Evolutionary conservation across 2,329 filamentous ascomycete genomes (phyloP), one percentile per base, ranked within the genome.

Genomic region (Talaromyces rugulosus): DNA sequence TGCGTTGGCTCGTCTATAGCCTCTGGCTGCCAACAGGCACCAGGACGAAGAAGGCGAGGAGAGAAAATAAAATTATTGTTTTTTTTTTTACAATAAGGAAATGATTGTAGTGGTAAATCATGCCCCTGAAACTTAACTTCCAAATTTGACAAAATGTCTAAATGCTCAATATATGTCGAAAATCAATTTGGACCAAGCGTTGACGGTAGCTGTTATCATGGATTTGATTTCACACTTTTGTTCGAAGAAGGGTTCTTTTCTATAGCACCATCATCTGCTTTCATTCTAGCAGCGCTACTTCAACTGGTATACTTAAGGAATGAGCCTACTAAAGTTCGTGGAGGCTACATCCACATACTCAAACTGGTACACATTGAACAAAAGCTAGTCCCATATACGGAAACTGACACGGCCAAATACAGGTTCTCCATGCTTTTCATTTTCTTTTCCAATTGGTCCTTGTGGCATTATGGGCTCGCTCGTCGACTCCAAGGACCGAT

Each of bases 151-250:
- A 50, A 50, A 27, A 50, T 50, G 44, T 18, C 44, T 8, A 50
- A 27, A 23, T 50, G 44, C 23, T 23, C 44, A n/a, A 27, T 50
- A 11, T 9, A 8, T 50, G 44, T 50, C 23, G n/a, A 50, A 14
- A 50, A 50, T 50, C n/a, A 50, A 50, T 50, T 50, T 27, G 44
- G 44, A 50, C 44, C 44, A 27, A 50, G 44, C 16, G 44, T 50
- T 50, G 44, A 50, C 23, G 23, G 18, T 50, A 50, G 44, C 44
- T 78, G 75, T 69, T 71, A 74, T 27, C 72, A 72, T 27, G 72
- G 70, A 11, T 78, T 79, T 62, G 78, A 80, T 61, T 80, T 80
- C 63, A 78, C 77, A 33, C 69, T 80, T 50, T 69, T 80, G 11
- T 80, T 80, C 61, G 44, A 50, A 50, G 44, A 50, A 14, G 44